Conservation (phyloP, 345 rosid species). For the Syzygium aqueum region DNA sequence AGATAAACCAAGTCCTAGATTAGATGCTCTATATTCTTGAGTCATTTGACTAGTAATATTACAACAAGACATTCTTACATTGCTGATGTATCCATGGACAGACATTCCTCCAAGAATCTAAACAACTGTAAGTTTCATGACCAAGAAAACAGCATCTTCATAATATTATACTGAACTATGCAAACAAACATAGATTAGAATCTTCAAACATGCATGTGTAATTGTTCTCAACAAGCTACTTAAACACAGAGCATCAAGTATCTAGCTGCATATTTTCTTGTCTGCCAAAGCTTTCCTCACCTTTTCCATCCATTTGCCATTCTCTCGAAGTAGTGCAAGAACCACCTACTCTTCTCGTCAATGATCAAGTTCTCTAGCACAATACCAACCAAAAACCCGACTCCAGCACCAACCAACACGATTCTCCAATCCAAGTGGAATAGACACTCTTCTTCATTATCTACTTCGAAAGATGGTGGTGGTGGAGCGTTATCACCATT, state of each 20-base stretch:
- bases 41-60: too few species aligned
- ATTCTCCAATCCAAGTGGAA: background rate
- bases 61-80: too few species aligned
- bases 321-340: background rate
- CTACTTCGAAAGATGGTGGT: background rate
- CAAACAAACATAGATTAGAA: background rate
- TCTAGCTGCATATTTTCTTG: background rate
- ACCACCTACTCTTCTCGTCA: background rate
- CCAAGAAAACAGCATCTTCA: background rate
- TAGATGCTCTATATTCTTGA: too few species aligned
- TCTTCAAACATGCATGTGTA: accelerated
- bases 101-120: too few species aligned
- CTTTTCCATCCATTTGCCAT: background rate
- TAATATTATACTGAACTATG: background rate
- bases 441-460: background rate
- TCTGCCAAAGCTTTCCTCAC: background rate
- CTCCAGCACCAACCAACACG: accelerated
- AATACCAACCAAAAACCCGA: background rate
- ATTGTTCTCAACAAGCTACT: background rate
- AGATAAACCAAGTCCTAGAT: too few species aligned
- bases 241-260: accelerated
- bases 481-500: background rate
- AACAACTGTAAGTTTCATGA: background rate
- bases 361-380: background rate
- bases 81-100: too few species aligned